Percentiles rank a stretch among this genome's conserved stretches.
Conservation (phyloP, 1,139 yeast species). For the Candida tropicalis region DNA sequence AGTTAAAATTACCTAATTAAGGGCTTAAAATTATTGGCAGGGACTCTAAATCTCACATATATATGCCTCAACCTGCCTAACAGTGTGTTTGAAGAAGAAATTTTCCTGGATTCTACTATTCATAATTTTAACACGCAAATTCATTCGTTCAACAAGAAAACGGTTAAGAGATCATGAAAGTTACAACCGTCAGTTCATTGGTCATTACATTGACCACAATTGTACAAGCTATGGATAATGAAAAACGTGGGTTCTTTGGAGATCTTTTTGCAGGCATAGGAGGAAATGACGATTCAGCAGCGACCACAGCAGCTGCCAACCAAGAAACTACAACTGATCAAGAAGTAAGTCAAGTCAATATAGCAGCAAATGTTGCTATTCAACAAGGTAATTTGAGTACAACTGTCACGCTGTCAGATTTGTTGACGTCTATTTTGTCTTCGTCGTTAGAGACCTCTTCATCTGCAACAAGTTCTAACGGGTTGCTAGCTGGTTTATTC, state of each 20-base stretch:
- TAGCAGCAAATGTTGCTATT: slow-evolving; percentile 15
- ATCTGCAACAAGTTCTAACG: slow-evolving; percentile 4
- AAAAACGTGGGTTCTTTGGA: slow-evolving; percentile 20
- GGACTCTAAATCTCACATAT: slow-evolving; percentile 7
- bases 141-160: slow-evolving; percentile 9
- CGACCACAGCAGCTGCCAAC: slow-evolving; percentile 15
- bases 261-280: slow-evolving; percentile 16
- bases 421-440: background rate
- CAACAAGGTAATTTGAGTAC: slow-evolving; percentile 7
- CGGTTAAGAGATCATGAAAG: slow-evolving; percentile 11
- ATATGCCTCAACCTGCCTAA: slow-evolving; percentile 4
- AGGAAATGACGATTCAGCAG: slow-evolving; percentile 10
- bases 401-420: too few species aligned
- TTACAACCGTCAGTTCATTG: slow-evolving; percentile 13
- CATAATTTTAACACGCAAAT: too few species aligned
- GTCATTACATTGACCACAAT: slow-evolving; percentile 14
- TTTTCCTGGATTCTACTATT: background rate
- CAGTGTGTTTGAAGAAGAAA: background rate
- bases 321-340: slow-evolving; percentile 11
- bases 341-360: too few species aligned
- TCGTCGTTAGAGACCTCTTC: background rate
- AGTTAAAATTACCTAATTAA: slow-evolving; percentile 1
- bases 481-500: slow-evolving; percentile 4
- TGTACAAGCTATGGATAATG: slow-evolving; percentile 14
- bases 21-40: background rate